Conservation (phyloP, 1,284 basidiomycete species). For the Ceratobasidium sp. region DNA sequence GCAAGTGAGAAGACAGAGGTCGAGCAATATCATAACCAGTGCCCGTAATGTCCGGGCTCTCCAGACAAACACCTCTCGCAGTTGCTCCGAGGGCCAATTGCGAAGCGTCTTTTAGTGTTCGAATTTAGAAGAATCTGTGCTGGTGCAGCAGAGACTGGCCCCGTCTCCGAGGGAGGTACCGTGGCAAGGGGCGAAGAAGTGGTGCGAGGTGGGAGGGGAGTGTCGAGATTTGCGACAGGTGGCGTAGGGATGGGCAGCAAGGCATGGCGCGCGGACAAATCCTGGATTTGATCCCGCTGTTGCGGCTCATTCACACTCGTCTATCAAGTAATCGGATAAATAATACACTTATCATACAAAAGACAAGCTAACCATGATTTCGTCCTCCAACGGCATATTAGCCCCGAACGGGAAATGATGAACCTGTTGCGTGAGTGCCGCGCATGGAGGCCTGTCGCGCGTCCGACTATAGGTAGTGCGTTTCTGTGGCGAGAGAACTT, state of each 20-base stretch:
- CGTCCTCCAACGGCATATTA: slow-evolving; percentile 10
- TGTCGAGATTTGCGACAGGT: not conserved
- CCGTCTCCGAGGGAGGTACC: not conserved
- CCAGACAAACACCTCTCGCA: slow-evolving; percentile 27
- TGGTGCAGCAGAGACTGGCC: not conserved
- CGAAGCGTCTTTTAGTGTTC: slow-evolving; percentile 30
- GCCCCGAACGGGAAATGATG: not conserved
- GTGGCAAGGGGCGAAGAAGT: too few relatives aligned
- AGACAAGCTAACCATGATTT: slow-evolving; percentile 20
- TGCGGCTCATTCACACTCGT: slow-evolving; percentile 13
- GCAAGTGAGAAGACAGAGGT: not conserved
- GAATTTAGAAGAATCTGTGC: not conserved
- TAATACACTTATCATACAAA: not conserved
- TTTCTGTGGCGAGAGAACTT: slow-evolving; percentile 11
- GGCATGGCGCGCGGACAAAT: not conserved
- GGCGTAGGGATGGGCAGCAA: not conserved
- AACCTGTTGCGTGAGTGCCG: slow-evolving; percentile 20
- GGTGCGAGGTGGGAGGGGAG: not conserved
- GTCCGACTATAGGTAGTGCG: slow-evolving; percentile 8
- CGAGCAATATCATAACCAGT: slow-evolving; percentile 34
- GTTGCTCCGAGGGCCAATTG: slow-evolving; percentile 34
- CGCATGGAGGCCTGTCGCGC: slow-evolving; percentile 30
- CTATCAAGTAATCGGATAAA: not conserved
- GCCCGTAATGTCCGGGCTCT: slow-evolving; percentile 43
- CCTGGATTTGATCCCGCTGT: not conserved